These are phyloP conservation scores for Lodderomyces orthopsilosis DNA, from an alignment of 1,139 yeast species.

Conservation along the genomic window DNA sequence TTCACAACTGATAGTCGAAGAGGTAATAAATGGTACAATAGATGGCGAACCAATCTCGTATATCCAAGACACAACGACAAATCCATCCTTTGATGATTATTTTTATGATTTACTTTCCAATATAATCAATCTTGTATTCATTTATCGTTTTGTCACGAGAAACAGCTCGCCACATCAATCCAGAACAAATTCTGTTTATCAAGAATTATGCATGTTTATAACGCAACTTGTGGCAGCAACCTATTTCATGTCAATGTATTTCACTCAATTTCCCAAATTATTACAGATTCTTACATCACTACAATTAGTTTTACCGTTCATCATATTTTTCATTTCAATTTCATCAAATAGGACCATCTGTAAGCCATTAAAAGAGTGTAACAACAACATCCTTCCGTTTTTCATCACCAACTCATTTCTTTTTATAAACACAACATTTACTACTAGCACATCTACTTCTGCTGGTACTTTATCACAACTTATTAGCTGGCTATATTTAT, in stretches of 20 bases:
- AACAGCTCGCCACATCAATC: background rate
- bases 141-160: conserved; percentile 17
- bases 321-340: conserved; percentile 6
- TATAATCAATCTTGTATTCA: conserved; percentile 22
- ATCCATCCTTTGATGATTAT: background rate
- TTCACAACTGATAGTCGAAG: background rate
- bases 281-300: conserved; percentile 8
- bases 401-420: conserved; percentile 14
- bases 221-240: conserved; percentile 5
- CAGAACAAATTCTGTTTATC: background rate
- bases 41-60: background rate
- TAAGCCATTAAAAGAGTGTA: conserved; percentile 9
- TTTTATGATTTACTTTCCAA: conserved; percentile 20
- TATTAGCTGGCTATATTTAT: conserved; percentile 3
- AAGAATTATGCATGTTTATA: conserved; percentile 11
- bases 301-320: conserved; percentile 12
- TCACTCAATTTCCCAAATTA: background rate
- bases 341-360: conserved; percentile 3
- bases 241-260: background rate
- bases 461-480: background rate
- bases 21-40: background rate
- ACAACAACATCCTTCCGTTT: conserved; percentile 14
- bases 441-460: background rate
- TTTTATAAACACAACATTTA: conserved; percentile 9
- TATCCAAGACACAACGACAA: background rate